Conservation (phyloP, 805 yeast genomes). For the Yamadazyma phyllophila region DNA sequence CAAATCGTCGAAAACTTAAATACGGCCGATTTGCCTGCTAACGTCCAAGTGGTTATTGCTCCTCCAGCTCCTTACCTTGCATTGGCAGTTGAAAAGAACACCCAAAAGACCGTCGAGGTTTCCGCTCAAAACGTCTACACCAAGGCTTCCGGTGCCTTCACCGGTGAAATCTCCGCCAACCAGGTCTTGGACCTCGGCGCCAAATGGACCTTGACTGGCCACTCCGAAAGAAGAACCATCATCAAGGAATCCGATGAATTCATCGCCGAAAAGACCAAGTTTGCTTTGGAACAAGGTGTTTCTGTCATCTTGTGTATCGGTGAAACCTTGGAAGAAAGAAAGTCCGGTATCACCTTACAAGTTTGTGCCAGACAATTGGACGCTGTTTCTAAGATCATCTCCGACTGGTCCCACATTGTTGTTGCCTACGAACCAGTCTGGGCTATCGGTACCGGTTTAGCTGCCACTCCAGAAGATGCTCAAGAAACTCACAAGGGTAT, state of each 20-base stretch:
- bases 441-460: slow-evolving; percentile 99
- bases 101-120: slow-evolving; percentile 69
- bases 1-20: slow-evolving; percentile 82
- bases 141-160: slow-evolving; percentile 93
- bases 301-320: slow-evolving; percentile 96
- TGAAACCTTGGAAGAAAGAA: slow-evolving; percentile 94
- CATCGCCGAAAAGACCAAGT: slow-evolving; percentile 91
- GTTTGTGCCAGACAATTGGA: slow-evolving; percentile 87
- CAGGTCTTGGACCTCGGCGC: slow-evolving; percentile 90
- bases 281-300: slow-evolving; percentile 85
- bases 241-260: slow-evolving; percentile 87
- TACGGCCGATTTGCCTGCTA: slow-evolving; percentile 66
- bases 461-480: slow-evolving; percentile 98
- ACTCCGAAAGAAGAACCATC: slow-evolving; percentile 97
- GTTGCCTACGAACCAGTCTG: slow-evolving; percentile 99
- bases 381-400: slow-evolving; percentile 77
- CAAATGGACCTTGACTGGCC: slow-evolving; percentile 94
- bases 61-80: slow-evolving; percentile 94
- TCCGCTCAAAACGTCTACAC: slow-evolving; percentile 90
- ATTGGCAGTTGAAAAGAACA: slow-evolving; percentile 66
- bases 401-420: slow-evolving; percentile 90
- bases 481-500: slow-evolving; percentile 90
- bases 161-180: slow-evolving; percentile 92
- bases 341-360: slow-evolving; percentile 79
- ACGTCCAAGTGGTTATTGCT: slow-evolving; percentile 90